Conservation (phyloP, 768 basidiomycete genomes). For the Gautieria morchelliformis region DNA sequence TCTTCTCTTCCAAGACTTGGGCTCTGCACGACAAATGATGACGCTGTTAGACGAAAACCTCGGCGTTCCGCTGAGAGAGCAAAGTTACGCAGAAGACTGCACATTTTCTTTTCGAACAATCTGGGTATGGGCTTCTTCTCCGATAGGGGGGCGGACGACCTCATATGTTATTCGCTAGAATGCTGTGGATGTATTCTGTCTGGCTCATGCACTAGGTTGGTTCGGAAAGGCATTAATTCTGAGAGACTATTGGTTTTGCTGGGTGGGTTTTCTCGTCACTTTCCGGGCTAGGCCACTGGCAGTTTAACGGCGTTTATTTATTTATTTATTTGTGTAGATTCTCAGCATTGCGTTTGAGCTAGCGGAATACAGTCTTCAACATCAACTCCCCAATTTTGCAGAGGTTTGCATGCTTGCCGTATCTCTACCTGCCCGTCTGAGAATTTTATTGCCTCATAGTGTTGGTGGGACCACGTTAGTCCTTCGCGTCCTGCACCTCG, state of each 20-base stretch:
- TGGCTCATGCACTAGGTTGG: constrained; percentile 82
- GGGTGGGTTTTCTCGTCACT: constrained; percentile 39
- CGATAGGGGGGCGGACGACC: neutral
- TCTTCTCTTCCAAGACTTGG: constrained; percentile 75
- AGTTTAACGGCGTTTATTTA: too few species aligned
- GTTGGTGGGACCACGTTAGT: constrained; percentile 90
- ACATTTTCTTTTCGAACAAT: constrained; percentile 48
- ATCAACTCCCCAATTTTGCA: constrained; percentile 81
- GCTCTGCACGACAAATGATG: constrained; percentile 72
- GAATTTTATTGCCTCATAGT: constrained; percentile 34
- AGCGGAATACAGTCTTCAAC: constrained; percentile 80
- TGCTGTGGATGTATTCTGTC: constrained; percentile 78
- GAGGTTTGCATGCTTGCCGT: constrained; percentile 43
- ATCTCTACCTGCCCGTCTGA: constrained; percentile 12
- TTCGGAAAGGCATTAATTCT: constrained; percentile 87
- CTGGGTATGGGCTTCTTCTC: constrained; percentile 41
- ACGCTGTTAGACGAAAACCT: constrained; percentile 63
- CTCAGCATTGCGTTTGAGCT: constrained; percentile 81
- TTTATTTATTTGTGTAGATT: constrained; percentile 43
- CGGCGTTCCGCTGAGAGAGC: constrained; percentile 69
- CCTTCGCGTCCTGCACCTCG: neutral
- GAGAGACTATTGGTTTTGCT: constrained; percentile 91
- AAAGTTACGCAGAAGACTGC: constrained; percentile 80
- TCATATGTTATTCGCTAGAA: constrained; percentile 31
- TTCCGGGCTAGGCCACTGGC: too few species aligned